Evolutionary conservation across 352 stramenopile genomes (phyloP).

Genomic region (Aphanomyces astaci): DNA sequence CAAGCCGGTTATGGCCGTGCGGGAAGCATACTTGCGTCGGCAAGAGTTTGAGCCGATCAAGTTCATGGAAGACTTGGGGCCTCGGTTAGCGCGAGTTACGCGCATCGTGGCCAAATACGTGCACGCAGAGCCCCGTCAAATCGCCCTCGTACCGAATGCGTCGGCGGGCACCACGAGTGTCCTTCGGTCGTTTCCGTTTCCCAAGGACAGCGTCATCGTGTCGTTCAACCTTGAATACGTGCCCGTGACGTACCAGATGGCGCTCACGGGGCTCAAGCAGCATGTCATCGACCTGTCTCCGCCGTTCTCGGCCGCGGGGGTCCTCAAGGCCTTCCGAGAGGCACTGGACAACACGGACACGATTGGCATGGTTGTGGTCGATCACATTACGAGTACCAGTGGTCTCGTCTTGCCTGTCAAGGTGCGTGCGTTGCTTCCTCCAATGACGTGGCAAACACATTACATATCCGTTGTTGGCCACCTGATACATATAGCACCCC

Average conservation of each 20-base stretch:
- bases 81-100: background rate
- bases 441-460: too few species aligned
- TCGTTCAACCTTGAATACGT: constrained; percentile 19
- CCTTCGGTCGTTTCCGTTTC: constrained; percentile 16
- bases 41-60: constrained; percentile 18
- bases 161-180: constrained; percentile 12
- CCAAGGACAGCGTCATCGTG: background rate
- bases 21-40: background rate
- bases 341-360: background rate
- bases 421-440: too few species aligned
- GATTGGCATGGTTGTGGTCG: constrained; percentile 3
- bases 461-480: too few species aligned
- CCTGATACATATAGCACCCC: background rate
- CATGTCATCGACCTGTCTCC: background rate
- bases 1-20: constrained; percentile 6
- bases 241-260: background rate
- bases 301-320: background rate
- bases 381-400: constrained; percentile 19
- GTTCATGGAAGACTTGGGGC: constrained; percentile 5
- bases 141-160: constrained; percentile 18
- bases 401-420: constrained; percentile 20
- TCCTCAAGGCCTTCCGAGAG: background rate
- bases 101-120: constrained; percentile 12
- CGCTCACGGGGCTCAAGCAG: background rate
- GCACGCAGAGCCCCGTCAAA: background rate